Percentiles rank a stretch among this genome's conserved stretches.
Conservation (phyloP, 2,329 filamentous ascomycete species). For the Alternaria arborescens region DNA sequence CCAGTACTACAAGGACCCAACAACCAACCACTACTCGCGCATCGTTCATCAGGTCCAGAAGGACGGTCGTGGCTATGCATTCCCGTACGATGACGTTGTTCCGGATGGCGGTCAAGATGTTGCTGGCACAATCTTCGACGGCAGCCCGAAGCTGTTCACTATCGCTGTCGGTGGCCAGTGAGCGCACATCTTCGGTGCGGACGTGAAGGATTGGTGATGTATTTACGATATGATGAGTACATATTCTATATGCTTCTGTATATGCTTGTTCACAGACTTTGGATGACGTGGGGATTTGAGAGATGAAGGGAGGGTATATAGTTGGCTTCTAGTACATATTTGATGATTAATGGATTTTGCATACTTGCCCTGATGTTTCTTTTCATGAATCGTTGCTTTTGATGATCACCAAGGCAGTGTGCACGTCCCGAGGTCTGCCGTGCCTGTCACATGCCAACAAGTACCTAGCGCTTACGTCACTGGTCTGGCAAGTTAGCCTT, state of each 20-base stretch:
- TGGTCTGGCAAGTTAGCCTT: not conserved
- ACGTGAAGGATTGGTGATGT: not conserved
- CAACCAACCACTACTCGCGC: constrained; percentile 66
- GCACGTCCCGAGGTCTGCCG: not conserved
- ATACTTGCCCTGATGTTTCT: fast-evolving
- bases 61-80: constrained; percentile 70
- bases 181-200: not conserved
- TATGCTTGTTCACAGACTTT: not conserved
- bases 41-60: constrained; percentile 68
- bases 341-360: not conserved
- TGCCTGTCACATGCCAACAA: not conserved
- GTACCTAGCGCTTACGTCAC: not conserved
- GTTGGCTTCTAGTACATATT: not conserved
- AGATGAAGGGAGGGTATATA: not conserved
- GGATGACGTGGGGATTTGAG: not conserved
- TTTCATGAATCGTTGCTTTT: not conserved
- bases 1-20: constrained; percentile 47
- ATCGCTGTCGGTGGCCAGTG: constrained; percentile 58
- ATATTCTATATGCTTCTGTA: not conserved
- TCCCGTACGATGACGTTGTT: constrained; percentile 74
- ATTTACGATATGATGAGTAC: not conserved
- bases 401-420: not conserved
- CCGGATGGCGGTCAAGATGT: constrained; percentile 65
- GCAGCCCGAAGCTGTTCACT: constrained; percentile 57
- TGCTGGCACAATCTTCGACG: constrained; percentile 60